Evolutionary conservation across 1,139 yeast genomes (phyloP).

Genomic region (Zygosaccharomyces pseudobailii): DNA sequence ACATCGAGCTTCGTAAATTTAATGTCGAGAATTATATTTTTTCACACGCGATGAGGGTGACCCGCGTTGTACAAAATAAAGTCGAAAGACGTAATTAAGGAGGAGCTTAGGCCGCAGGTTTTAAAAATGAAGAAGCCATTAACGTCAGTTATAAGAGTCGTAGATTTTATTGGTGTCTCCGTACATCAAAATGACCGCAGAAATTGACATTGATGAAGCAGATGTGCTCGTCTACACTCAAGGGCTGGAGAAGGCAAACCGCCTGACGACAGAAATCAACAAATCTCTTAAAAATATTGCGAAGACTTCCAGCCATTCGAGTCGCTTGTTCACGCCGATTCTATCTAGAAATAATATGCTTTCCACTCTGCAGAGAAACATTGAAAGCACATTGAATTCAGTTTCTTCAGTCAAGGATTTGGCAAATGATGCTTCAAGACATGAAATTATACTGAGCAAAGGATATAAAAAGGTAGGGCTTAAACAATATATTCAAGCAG

Average conservation of each 20-base stretch:
- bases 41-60: slow-evolving; percentile 1
- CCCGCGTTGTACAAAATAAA: slow-evolving; percentile 1
- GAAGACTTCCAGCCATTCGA: slow-evolving; percentile 56
- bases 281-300: slow-evolving; percentile 54
- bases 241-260: slow-evolving; percentile 56
- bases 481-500: slow-evolving; percentile 36
- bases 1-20: neutral
- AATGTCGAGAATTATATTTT: neutral
- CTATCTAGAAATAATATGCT: slow-evolving; percentile 57
- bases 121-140: no score
- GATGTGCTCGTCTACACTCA: slow-evolving; percentile 81
- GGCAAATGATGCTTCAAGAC: slow-evolving; percentile 55
- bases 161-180: neutral
- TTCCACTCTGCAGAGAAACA: slow-evolving; percentile 51
- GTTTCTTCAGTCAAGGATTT: slow-evolving; percentile 61
- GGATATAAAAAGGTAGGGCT: slow-evolving; percentile 34
- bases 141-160: neutral
- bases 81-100: neutral
- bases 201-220: slow-evolving; percentile 68
- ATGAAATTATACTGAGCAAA: slow-evolving; percentile 41
- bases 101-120: neutral
- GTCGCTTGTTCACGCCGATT: slow-evolving; percentile 65
- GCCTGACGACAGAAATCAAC: slow-evolving; percentile 53
- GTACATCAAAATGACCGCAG: slow-evolving; percentile 1
- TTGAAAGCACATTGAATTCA: slow-evolving; percentile 56